Conservation (phyloP, 345 rosid species). For the Trapa incisa region DNA sequence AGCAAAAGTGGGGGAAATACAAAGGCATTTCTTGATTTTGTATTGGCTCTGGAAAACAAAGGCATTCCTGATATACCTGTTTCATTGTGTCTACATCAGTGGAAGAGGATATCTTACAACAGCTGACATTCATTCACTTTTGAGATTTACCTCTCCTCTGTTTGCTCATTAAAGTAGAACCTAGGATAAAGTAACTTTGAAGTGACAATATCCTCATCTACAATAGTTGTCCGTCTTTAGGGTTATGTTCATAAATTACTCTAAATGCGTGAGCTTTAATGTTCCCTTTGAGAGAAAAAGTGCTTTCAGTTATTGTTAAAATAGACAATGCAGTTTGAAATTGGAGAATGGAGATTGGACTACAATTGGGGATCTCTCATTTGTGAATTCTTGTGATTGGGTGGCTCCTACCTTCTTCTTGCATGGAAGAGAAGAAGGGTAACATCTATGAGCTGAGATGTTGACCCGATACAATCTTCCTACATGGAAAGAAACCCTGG, state of each 20-base stretch:
- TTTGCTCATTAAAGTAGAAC: no score
- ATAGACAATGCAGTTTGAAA: no score
- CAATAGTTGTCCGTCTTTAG: no score
- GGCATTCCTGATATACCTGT: conserved; percentile 92
- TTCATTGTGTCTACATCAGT: conserved; percentile 80
- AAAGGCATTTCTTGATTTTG: conserved; percentile 90
- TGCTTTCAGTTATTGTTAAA: no score
- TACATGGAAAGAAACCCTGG: conserved; percentile 35
- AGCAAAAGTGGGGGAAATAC: conserved; percentile 56
- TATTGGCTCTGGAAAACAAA: conserved; percentile 90
- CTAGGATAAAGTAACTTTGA: no score
- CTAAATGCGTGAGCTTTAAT: no score
- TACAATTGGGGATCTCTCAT: no score
- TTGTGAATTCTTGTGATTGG: neutral
- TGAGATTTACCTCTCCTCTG: conserved; percentile 41
- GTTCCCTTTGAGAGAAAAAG: no score
- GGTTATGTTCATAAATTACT: no score
- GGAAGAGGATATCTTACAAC: conserved; percentile 90
- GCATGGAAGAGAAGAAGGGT: conserved; percentile 91
- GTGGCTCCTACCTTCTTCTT: no score
- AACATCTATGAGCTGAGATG: conserved; percentile 68
- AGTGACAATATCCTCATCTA: no score
- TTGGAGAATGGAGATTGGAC: no score
- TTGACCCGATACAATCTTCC: conserved; percentile 93
- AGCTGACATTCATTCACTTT: conserved; percentile 95